Percentiles rank a stretch among this genome's conserved stretches.
Conservation (phyloP, 495 filamentous ascomycete species). For the Lophium mytilinum region DNA sequence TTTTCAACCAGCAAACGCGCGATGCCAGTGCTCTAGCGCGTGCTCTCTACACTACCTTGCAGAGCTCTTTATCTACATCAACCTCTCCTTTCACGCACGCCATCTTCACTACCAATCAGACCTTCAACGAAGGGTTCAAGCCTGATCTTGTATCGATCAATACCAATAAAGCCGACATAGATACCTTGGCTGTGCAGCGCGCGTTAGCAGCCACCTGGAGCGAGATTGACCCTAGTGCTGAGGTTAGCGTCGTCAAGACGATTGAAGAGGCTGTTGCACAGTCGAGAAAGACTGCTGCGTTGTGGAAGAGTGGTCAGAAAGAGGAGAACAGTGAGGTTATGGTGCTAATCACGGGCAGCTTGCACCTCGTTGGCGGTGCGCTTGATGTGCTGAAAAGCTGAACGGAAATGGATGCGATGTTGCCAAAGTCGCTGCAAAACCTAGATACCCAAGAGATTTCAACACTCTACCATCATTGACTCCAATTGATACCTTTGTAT, state of each 20-base stretch:
- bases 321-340: constrained; percentile 27
- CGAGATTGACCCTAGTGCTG: constrained; percentile 50
- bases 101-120: constrained; percentile 84
- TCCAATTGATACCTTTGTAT: no score
- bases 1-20: constrained; percentile 95
- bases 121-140: constrained; percentile 64
- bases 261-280: constrained; percentile 79
- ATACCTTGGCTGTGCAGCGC: constrained; percentile 63
- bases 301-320: neutral
- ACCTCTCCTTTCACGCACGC: constrained; percentile 64
- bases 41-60: constrained; percentile 58
- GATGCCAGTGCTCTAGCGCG: constrained; percentile 58
- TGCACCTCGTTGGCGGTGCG: constrained; percentile 79
- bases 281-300: constrained; percentile 46
- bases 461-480: no score
- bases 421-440: no score
- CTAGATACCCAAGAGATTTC: no score
- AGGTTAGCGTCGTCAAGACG: constrained; percentile 59
- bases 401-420: neutral
- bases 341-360: constrained; percentile 70
- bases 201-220: constrained; percentile 67
- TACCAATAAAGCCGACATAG: constrained; percentile 56
- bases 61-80: constrained; percentile 29
- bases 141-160: constrained; percentile 73
- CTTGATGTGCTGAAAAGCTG: constrained; percentile 60